These are phyloP conservation scores for Phytomonas francai DNA, from an alignment of 208 protist genomes.

Conservation along the genomic window DNA sequence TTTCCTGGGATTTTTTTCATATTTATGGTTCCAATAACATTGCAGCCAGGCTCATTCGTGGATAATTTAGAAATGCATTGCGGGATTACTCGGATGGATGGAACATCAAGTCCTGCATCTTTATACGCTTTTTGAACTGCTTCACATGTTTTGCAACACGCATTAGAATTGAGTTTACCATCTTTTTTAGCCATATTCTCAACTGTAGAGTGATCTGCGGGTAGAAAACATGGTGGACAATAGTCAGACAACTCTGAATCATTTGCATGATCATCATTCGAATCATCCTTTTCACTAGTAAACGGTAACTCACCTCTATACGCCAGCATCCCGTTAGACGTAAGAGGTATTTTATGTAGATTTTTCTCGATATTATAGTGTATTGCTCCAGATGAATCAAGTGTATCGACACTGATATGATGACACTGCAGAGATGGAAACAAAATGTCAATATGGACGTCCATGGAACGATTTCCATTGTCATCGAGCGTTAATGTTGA, in stretches of 20 bases:
- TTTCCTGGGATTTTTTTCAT: constrained; percentile 78
- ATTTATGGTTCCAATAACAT: constrained; percentile 53
- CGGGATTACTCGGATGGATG: constrained; percentile 27
- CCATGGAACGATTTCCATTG: constrained; percentile 29
- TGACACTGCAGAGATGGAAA: constrained; percentile 63
- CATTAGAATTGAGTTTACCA: background rate
- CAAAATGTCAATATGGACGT: constrained; percentile 69
- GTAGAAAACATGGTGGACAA: constrained; percentile 43
- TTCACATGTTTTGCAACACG: constrained; percentile 71
- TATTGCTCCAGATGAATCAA: constrained; percentile 49
- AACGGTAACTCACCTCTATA: constrained; percentile 22
- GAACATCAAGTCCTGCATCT: constrained; percentile 14
- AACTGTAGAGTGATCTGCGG: background rate
- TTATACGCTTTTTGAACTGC: constrained; percentile 31
- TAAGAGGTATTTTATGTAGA: constrained; percentile 47
- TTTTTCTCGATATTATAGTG: constrained; percentile 47
- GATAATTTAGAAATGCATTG: constrained; percentile 62
- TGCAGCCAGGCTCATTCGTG: constrained; percentile 48
- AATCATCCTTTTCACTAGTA: constrained; percentile 3
- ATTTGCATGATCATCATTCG: constrained; percentile 11
- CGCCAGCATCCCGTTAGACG: constrained; percentile 10
- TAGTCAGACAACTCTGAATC: constrained; percentile 9
- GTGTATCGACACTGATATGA: constrained; percentile 55
- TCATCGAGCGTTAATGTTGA: constrained; percentile 62
- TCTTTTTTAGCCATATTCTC: constrained; percentile 5